Conservation (phyloP, 139 green algal genomes). For the Zygnema cylindricum region DNA sequence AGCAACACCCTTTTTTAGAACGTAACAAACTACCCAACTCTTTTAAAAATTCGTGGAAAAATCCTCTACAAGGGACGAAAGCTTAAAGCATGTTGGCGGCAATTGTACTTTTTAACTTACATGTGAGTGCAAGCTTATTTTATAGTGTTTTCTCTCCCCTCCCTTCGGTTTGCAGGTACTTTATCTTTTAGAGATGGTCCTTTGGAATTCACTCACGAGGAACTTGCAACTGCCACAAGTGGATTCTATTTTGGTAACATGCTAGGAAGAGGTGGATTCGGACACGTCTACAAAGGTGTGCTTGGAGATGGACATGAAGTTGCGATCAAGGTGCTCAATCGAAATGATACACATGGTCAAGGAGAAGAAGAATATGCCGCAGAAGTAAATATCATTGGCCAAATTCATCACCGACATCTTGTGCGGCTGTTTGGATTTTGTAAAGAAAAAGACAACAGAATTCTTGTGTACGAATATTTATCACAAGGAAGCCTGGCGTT, state of each 20-base stretch:
- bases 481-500: slow-evolving; percentile 45
- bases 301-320: background rate
- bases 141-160: too few species aligned
- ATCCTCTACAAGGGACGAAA: too few species aligned
- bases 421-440: slow-evolving; percentile 60
- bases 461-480: slow-evolving; percentile 65
- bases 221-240: slow-evolving; percentile 1
- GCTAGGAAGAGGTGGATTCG: slow-evolving; percentile 28
- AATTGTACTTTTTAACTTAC: too few species aligned
- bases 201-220: slow-evolving; percentile 2
- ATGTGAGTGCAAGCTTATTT: too few species aligned
- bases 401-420: slow-evolving; percentile 44
- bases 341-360: slow-evolving; percentile 14
- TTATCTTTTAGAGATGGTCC: slow-evolving; percentile 4
- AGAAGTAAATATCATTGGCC: slow-evolving; percentile 58
- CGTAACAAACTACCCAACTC: too few species aligned
- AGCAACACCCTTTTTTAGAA: too few species aligned
- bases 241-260: background rate
- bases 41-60: too few species aligned
- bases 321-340: slow-evolving; percentile 48
- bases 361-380: slow-evolving; percentile 53
- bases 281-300: slow-evolving; percentile 15
- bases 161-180: background rate
- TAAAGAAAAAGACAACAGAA: slow-evolving; percentile 48
- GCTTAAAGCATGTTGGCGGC: too few species aligned